Conservation (phyloP, 2,329 filamentous ascomycete species). For the Talaromyces albobiverticillius region DNA sequence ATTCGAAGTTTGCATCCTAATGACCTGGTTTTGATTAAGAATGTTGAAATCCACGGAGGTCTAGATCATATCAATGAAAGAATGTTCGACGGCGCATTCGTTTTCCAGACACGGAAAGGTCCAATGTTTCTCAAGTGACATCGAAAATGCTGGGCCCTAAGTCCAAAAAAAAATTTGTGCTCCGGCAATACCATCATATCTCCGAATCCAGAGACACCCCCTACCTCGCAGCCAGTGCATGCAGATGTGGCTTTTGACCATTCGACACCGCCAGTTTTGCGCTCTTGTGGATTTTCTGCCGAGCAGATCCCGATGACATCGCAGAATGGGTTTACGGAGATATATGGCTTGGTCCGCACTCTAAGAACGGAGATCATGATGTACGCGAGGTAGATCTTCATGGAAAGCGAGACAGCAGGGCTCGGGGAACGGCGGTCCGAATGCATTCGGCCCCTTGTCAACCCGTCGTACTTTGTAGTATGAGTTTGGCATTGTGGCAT, state of each 20-base stretch:
- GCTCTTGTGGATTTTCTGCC: too few relatives aligned
- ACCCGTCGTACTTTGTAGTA: constrained; percentile 54
- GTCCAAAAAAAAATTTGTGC: constrained; percentile 57
- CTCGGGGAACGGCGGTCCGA: constrained; percentile 37
- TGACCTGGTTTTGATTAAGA: constrained; percentile 56
- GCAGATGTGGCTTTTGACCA: constrained; percentile 59
- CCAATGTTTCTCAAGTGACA: constrained; percentile 20
- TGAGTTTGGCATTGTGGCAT: constrained; percentile 64
- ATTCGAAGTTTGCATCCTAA: constrained; percentile 53
- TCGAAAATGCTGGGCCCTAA: constrained; percentile 54
- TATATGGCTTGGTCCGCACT: too few relatives aligned
- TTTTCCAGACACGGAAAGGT: constrained; percentile 53
- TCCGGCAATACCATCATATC: constrained; percentile 59
- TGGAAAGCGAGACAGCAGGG: constrained; percentile 45
- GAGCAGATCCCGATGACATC: too few relatives aligned
- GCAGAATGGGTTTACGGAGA: too few relatives aligned
- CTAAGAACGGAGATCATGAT: constrained; percentile 56
- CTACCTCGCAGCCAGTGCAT: constrained; percentile 51
- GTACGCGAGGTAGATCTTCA: constrained; percentile 52
- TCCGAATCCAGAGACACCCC: constrained; percentile 35
- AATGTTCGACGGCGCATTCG: constrained; percentile 58
- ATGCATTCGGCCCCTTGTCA: constrained; percentile 49
- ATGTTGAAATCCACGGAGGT: constrained; percentile 50
- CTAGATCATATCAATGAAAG: constrained; percentile 56
- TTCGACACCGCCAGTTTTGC: constrained; percentile 54